These are phyloP conservation scores for Avicennia marina DNA, from an alignment of 257 asterid species.

Conservation along the genomic window DNA sequence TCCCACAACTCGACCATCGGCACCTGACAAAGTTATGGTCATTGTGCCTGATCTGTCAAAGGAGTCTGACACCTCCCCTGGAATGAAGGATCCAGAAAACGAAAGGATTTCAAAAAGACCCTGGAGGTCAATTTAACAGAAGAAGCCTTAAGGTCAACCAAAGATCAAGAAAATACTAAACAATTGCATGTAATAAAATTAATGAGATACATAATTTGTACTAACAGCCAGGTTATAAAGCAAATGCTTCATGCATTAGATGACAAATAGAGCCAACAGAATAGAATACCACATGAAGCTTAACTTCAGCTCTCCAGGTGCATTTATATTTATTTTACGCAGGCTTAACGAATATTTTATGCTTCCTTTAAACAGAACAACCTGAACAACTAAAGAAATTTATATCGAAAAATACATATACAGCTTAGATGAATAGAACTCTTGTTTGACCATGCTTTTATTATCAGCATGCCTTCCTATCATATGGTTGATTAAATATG, in stretches of 20 bases:
- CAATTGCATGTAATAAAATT: not conserved
- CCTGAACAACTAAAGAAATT: no score
- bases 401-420: no score
- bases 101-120: slow-evolving; percentile 38
- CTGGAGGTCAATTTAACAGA: slow-evolving; percentile 8
- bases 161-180: not conserved
- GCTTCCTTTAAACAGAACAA: no score
- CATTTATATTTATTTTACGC: not conserved
- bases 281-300: not conserved
- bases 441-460: no score
- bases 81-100: slow-evolving; percentile 70
- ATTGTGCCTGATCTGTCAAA: slow-evolving; percentile 56
- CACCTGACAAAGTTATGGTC: slow-evolving; percentile 74
- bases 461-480: no score
- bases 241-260: not conserved
- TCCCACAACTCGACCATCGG: slow-evolving; percentile 86
- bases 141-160: slow-evolving; percentile 1
- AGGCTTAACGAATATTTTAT: no score
- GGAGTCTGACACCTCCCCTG: slow-evolving; percentile 51
- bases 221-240: not conserved
- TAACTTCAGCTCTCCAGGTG: not conserved
- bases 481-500: no score
- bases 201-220: not conserved
- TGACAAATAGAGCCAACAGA: not conserved
- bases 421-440: no score